Percentiles rank a stretch among this genome's conserved stretches.
phyloP scores from a whole-genome alignment of 2,329 filamentous ascomycete genomes.

The Botrytis fabae region DNA sequence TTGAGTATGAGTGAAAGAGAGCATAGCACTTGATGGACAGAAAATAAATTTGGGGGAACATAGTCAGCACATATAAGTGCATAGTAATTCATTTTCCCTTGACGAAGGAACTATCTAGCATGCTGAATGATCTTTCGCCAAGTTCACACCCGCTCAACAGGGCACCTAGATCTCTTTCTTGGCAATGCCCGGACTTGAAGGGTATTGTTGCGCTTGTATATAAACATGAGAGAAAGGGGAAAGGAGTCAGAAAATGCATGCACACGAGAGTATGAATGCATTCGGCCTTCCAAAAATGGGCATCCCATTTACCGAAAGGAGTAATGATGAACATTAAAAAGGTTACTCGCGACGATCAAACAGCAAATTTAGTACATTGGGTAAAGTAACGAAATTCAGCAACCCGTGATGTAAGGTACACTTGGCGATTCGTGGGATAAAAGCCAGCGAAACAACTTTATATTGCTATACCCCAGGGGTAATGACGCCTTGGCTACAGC shows the following conservation, averaged over 20 bases:
- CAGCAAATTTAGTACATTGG: not conserved
- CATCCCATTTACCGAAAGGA: not conserved
- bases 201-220: conserved; percentile 15
- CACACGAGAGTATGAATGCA: not conserved
- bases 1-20: not conserved
- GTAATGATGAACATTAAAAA: not conserved
- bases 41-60: not conserved
- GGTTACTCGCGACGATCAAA: not conserved
- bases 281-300: not conserved
- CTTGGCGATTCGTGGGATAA: conserved; percentile 20
- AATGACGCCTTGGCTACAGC: not conserved
- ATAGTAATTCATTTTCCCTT: not conserved
- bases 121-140: not conserved
- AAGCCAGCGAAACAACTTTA: not conserved
- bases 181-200: not conserved
- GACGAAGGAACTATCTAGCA: not conserved
- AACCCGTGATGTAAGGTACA: conserved; percentile 14
- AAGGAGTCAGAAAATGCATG: not conserved
- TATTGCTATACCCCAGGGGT: conserved; percentile 5
- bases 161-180: not conserved
- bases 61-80: not conserved
- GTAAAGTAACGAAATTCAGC: not conserved
- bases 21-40: not conserved
- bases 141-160: not conserved
- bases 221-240: not conserved